These are phyloP conservation scores for Graphilbum fragrans DNA, from an alignment of 2,329 filamentous ascomycete species.

Conservation along the genomic window DNA sequence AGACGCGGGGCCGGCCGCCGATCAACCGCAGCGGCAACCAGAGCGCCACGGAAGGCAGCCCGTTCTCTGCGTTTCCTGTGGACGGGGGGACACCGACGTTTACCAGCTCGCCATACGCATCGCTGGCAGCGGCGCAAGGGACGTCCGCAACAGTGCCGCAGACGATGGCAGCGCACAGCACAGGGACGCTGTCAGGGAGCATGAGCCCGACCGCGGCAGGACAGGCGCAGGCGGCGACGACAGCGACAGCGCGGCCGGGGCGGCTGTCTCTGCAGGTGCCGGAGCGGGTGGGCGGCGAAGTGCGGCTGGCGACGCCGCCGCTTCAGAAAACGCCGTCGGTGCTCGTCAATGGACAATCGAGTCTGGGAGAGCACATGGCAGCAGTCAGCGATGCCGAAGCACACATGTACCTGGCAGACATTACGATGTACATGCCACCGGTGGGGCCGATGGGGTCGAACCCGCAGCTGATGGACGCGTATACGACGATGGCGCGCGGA, in stretches of 20 bases:
- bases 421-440: neutral
- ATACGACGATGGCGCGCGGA: neutral
- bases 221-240: neutral
- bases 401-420: neutral
- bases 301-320: conserved; percentile 19
- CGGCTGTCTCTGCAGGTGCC: conserved; percentile 52
- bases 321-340: neutral
- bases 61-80: conserved; percentile 54
- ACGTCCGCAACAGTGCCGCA: neutral
- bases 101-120: neutral
- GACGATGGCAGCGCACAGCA: neutral
- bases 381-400: neutral
- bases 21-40: conserved; percentile 45
- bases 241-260: conserved; percentile 22
- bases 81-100: conserved; percentile 27
- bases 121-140: conserved; percentile 13
- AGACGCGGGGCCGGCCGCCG: conserved; percentile 68
- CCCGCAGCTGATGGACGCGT: neutral
- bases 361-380: too few relatives aligned
- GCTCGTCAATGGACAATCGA: too few relatives aligned
- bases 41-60: conserved; percentile 18
- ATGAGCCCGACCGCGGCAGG: neutral
- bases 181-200: neutral
- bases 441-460: neutral
- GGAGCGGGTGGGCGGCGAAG: conserved; percentile 17